A percentile compares a stretch with the other conserved stretches of the same genome.
Evolutionary conservation across 1,139 yeast species (phyloP).

Genomic region (Dujonia santamariae): DNA sequence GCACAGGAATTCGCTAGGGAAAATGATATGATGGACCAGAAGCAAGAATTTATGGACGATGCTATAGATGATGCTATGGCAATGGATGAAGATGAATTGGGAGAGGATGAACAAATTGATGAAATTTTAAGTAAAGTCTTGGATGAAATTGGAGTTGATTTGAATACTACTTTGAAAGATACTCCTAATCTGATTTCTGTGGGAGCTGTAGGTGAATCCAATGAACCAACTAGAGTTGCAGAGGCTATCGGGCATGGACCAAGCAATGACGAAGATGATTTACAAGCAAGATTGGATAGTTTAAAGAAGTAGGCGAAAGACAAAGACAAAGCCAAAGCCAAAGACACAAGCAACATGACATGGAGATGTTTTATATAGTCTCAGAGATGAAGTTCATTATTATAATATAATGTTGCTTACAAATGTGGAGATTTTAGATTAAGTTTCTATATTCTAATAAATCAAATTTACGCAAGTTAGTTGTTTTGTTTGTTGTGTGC

Average conservation of each 20-base stretch:
- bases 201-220: conserved; percentile 25
- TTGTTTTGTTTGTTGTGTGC: background rate
- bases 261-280: conserved; percentile 65
- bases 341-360: no score
- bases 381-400: no score
- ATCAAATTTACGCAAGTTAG: no score
- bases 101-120: conserved; percentile 84
- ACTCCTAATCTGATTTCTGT: conserved; percentile 63
- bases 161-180: conserved; percentile 64
- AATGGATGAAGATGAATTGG: conserved; percentile 63
- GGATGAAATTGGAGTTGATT: conserved; percentile 93
- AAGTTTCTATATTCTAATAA: no score
- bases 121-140: conserved; percentile 88
- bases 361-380: no score
- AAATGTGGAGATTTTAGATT: no score
- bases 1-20: conserved; percentile 95
- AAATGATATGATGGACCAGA: conserved; percentile 95
- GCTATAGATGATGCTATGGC: conserved; percentile 96
- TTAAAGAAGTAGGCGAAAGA: conserved; percentile 50
- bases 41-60: conserved; percentile 98
- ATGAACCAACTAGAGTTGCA: conserved; percentile 39
- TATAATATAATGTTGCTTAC: no score
- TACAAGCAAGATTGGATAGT: conserved; percentile 86
- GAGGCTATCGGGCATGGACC: conserved; percentile 42
- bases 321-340: no score